Base-by-base conservation (phyloP, 1,284 basidiomycete species). In the Thelephora terrestris region DNA sequence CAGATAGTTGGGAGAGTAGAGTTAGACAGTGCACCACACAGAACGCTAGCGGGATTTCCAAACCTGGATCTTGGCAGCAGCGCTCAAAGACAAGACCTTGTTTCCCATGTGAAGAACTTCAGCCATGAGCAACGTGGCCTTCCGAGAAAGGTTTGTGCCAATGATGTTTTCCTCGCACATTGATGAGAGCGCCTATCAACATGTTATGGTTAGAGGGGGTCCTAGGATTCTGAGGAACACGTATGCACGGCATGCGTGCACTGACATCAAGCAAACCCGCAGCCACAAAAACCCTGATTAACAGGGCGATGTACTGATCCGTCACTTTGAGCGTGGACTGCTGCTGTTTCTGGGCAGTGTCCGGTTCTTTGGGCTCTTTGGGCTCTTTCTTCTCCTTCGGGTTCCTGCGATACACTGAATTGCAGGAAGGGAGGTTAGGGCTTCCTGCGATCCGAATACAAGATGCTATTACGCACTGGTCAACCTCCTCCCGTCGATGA, bases 261-360 rank as follows among this genome's bases (percentile, higher is more conserved):
- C 78, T 55, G 53, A 92, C 91, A 62, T 94, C 91, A 36, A 92
- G 68, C 1, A 99, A 68, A 7, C 94, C 95, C 2, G 89, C 85
- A 55, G 94, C 86, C 14, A 86, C 80, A 51, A 98, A 83, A 4
- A 97, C 78, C 12, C 91, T 73, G 7, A 98, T 74, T 2, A 99
- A 70, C n/a, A 99, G 71, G 0, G 88, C 86, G 40, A 95, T 79
- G 61, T 92, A 99, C 60, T 99, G 95, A 60, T 98, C 93, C 2
- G 92, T 85, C 5, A 98, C 67, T 57, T 88, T 94, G 36, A 92
- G 67, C 7, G 77, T 74, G 54, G 83, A 78, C 36, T 77, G 68
- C 36, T 77, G 68, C 6, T 70, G 64, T 54, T 76, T 75, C 49
- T 79, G 79, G 14, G 61, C 55, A 42, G 57, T 50, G 25, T 61